Evolutionary conservation across 495 filamentous ascomycete species (phyloP).

Genomic region (Hypomontagnella submonticulosa): DNA sequence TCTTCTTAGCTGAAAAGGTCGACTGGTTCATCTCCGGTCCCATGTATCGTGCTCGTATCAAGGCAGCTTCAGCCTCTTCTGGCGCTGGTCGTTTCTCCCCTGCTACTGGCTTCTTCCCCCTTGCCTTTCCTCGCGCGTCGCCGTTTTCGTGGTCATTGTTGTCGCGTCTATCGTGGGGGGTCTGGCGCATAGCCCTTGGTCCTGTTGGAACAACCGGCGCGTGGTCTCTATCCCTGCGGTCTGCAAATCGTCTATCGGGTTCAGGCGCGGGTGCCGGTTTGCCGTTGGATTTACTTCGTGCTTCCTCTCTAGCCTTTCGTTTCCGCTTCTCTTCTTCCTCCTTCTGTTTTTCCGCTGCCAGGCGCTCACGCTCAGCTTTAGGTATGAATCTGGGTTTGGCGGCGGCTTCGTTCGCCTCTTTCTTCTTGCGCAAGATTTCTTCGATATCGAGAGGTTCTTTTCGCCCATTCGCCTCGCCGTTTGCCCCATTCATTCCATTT

Average conservation of each 20-base stretch:
- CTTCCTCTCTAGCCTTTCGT: conserved; percentile 64
- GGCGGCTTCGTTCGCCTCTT: conserved; percentile 58
- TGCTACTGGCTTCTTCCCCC: conserved; percentile 46
- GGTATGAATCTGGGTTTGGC: conserved; percentile 92
- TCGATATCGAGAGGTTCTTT: conserved; percentile 59
- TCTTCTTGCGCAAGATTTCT: conserved; percentile 59
- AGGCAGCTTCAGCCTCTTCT: conserved; percentile 80
- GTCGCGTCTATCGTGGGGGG: conserved; percentile 62
- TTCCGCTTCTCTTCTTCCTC: conserved; percentile 79
- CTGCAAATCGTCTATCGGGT: conserved; percentile 33
- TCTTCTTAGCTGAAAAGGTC: conserved; percentile 96
- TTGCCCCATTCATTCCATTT: conserved; percentile 26
- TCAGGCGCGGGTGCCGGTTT: conserved; percentile 8
- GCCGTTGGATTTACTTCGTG: conserved; percentile 40
- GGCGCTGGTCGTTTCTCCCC: conserved; percentile 65
- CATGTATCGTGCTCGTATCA: conserved; percentile 90
- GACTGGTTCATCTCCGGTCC: conserved; percentile 87
- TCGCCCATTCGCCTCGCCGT: conserved; percentile 34
- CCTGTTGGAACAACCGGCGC: conserved; percentile 72
- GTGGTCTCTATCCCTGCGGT: conserved; percentile 42
- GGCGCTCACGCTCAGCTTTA: conserved; percentile 85
- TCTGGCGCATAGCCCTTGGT: conserved; percentile 76
- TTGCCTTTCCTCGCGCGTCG: conserved; percentile 48
- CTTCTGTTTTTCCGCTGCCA: conserved; percentile 84
- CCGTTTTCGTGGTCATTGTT: conserved; percentile 64